Evolutionary conservation across 805 yeast genomes (phyloP).

Genomic region (Saccharomycopsis fibuligera): DNA sequence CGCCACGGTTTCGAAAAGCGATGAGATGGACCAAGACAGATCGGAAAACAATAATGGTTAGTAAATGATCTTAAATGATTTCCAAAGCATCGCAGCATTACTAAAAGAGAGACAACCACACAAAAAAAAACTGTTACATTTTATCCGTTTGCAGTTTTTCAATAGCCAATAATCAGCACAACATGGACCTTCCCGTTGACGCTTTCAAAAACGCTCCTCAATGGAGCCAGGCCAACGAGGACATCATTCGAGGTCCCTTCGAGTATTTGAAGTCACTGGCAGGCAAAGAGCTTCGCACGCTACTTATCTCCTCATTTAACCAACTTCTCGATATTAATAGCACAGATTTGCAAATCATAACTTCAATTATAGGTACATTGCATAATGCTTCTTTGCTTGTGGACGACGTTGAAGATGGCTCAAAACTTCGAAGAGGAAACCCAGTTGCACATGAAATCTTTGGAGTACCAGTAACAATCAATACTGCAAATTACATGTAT

Average conservation of each 20-base stretch:
- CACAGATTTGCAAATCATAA: slow-evolving; percentile 34
- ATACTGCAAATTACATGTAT: slow-evolving; percentile 77
- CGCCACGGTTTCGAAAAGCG: too few species aligned
- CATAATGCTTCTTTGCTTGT: slow-evolving; percentile 65
- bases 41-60: too few species aligned
- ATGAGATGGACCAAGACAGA: too few species aligned
- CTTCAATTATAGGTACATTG: slow-evolving; percentile 46
- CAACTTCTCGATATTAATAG: slow-evolving; percentile 39
- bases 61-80: too few species aligned
- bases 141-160: too few species aligned
- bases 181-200: slow-evolving; percentile 19
- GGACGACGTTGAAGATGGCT: slow-evolving; percentile 85
- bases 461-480: slow-evolving; percentile 77
- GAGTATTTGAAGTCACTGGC: slow-evolving; percentile 41
- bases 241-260: slow-evolving; percentile 38
- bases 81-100: too few species aligned
- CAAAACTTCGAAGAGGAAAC: slow-evolving; percentile 64
- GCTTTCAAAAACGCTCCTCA: slow-evolving; percentile 19
- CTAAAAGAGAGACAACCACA: too few species aligned
- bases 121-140: too few species aligned
- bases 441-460: slow-evolving; percentile 74
- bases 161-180: too few species aligned
- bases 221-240: slow-evolving; percentile 30
- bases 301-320: slow-evolving; percentile 48
- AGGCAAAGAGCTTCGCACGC: slow-evolving; percentile 51